Base-by-base conservation (phyloP, 129 eudicot species). In the Flaveria robusta region DNA sequence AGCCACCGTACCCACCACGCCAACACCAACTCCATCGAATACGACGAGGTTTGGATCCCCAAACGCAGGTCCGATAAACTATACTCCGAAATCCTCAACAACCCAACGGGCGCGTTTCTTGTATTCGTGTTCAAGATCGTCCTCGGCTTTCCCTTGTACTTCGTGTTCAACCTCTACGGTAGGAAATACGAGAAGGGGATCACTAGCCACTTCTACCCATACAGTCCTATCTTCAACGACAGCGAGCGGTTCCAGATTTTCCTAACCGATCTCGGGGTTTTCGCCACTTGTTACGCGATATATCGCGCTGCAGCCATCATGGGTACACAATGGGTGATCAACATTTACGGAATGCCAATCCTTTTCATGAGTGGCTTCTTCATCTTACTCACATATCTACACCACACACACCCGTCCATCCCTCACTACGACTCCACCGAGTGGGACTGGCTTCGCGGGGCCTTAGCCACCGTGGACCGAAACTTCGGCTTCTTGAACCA, bases 1-100 rank as follows among this genome's bases (percentile, higher is more conserved):
- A 81, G 79, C 56, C 84, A 81, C n/a, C 80, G 84, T 9, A 85
- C 83, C 72, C 89, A 86, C 72, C 89, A 86, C 18, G 85, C 89
- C 3, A 82, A 86, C 85, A 86, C 89, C 19, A 79, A 80, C 24
- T 85, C 89, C 68, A 75, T 85, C 7, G 89, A 85, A 23, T 77
- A 74, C 45, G 89, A 85, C 50, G 89, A 82, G 69, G 86, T 83
- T 2, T 86, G 84, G 66, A 81, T 86, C 54, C 89, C 89, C 1
- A 85, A 82, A 26, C 52, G 37, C 34, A 85, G 75, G 66, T 72
- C 83, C 0, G 59, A 27, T 14, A 43, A 79, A 22, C 0, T 73
- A 0, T 59, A 77, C 19, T 69, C 80, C 0, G 77, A 69, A 24
- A 12, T 60, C 27, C 76, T 81, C 39, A 81, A 81, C 77, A 81